Evolutionary conservation across 805 yeast species (phyloP).

Genomic region (Metschnikowia kunwiensis): DNA sequence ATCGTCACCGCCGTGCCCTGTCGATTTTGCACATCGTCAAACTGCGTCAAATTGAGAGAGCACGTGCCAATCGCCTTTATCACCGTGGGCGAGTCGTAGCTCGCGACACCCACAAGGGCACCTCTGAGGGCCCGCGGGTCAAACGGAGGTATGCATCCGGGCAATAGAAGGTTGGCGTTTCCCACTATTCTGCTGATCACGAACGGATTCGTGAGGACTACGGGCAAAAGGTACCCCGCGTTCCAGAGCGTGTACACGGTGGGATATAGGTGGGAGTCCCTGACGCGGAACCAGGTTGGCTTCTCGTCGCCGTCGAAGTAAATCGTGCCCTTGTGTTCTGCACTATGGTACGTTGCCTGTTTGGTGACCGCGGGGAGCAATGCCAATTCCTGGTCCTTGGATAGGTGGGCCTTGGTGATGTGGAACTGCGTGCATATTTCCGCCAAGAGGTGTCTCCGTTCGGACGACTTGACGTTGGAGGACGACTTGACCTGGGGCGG

Average conservation of each 20-base stretch:
- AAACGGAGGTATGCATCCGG: slow-evolving; percentile 65
- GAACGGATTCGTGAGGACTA: slow-evolving; percentile 65
- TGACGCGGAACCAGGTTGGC: slow-evolving; percentile 70
- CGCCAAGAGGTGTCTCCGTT: slow-evolving; percentile 54
- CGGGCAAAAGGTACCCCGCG: slow-evolving; percentile 62
- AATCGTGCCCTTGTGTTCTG: slow-evolving; percentile 55
- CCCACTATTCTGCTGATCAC: slow-evolving; percentile 67
- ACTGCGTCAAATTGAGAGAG: slow-evolving; percentile 42
- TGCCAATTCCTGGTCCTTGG: slow-evolving; percentile 39
- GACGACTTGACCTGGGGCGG: slow-evolving; percentile 58
- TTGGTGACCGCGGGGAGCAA: slow-evolving; percentile 55
- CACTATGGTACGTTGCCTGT: slow-evolving; percentile 57
- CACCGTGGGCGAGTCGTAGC: slow-evolving; percentile 55
- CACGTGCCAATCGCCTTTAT: slow-evolving; percentile 72
- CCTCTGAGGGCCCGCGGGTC: slow-evolving; percentile 50
- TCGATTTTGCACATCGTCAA: slow-evolving; percentile 51
- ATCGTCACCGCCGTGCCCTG: slow-evolving; percentile 78
- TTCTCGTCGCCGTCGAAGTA: slow-evolving; percentile 60
- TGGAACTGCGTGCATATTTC: slow-evolving; percentile 41
- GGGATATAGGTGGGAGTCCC: slow-evolving; percentile 60
- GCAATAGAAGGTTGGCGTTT: slow-evolving; percentile 82
- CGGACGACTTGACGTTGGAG: slow-evolving; percentile 80
- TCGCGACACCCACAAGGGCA: slow-evolving; percentile 67
- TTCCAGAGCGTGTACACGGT: slow-evolving; percentile 72
- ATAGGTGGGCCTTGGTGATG: slow-evolving; percentile 37